These are phyloP conservation scores for Leucocoprinus leucothites DNA, from an alignment of 768 basidiomycete species.

Conservation along the genomic window DNA sequence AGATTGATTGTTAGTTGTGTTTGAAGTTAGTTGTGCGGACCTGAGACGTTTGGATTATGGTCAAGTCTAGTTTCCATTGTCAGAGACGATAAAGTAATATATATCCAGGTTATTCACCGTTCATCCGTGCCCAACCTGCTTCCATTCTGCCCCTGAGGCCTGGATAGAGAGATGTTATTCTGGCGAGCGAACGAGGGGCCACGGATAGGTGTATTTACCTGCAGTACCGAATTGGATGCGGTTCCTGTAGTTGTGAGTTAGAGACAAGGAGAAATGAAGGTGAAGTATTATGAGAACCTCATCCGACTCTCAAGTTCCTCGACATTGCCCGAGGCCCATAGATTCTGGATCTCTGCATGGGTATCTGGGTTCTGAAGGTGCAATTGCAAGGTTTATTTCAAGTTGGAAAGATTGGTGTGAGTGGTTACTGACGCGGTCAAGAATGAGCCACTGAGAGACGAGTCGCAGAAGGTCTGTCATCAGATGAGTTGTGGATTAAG, in stretches of 20 bases:
- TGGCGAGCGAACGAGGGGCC: neutral
- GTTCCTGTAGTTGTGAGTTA: constrained; percentile 33
- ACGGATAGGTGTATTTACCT: constrained; percentile 37
- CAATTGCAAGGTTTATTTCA: neutral
- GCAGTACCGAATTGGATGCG: constrained; percentile 90
- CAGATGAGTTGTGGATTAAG: no score
- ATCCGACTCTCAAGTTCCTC: constrained; percentile 54
- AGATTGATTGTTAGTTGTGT: neutral
- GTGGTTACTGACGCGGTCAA: constrained; percentile 3
- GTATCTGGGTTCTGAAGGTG: constrained; percentile 45
- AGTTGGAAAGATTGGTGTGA: neutral
- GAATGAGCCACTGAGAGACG: constrained; percentile 3
- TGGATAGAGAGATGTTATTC: constrained; percentile 20
- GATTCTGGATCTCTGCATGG: constrained; percentile 41
- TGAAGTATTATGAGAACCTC: constrained; percentile 33
- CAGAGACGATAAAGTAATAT: neutral
- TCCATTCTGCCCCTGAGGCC: constrained; percentile 83
- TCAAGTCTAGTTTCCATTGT: constrained; percentile 47
- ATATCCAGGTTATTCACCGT: constrained; percentile 37
- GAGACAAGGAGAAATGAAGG: neutral
- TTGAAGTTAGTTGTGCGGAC: constrained; percentile 27
- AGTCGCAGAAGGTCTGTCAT: constrained; percentile 4
- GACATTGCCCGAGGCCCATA: constrained; percentile 39
- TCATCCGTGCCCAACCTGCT: constrained; percentile 90
- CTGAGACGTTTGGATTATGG: constrained; percentile 79